Evolutionary conservation across 768 basidiomycete genomes (phyloP), one percentile per base, ranked within the genome.

Genomic region (Steccherinum ochraceum): DNA sequence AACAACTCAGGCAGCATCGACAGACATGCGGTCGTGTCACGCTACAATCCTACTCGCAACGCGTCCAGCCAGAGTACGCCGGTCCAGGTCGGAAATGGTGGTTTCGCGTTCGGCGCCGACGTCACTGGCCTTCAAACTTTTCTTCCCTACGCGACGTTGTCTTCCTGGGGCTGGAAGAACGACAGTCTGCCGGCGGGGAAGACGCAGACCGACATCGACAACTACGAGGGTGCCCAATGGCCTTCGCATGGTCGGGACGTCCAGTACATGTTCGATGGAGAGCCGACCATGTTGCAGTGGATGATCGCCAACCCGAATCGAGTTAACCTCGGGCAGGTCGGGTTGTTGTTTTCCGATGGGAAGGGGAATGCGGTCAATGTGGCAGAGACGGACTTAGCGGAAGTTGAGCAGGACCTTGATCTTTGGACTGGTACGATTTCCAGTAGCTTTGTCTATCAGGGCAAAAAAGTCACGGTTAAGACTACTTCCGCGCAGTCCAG

Each of bases 111-210:
- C 54, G 78, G 77, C 19, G 74, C 76, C 5, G 80, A 81, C 60
- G 63, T 80, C 19, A 80, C 80, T 1, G 77, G 78, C 11, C 69
- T 83, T 13, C 80, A 83, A 61, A 81, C 79, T 0, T 73, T 81
- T 64, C 68, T 69, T 26, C 78, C 78, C 4, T 81, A 71, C 61
- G 75, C 73, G 10, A 80, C 70, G 53, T 70, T 83, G 68, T 76
- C 79, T 7, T 74, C 73, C 12, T 81, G 80, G 80, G 78, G 76
- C 1, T 81, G 77, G 78, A 81, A 81, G 60, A 81, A 80, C 61
- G 78, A 80, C 61, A 71, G 72, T 3, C 62, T 80, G 2, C 80
- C 80, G 1, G 52, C 63, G 1, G 70, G 69, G 3, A 63, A 66
- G 46, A 76, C 75, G 1, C 56, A 67, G 47, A 64, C 60, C 30